Evolutionary conservation across 2,329 filamentous ascomycete species (phyloP), one percentile per base, ranked within the genome.

Genomic region (Ophiostoma populinum): DNA sequence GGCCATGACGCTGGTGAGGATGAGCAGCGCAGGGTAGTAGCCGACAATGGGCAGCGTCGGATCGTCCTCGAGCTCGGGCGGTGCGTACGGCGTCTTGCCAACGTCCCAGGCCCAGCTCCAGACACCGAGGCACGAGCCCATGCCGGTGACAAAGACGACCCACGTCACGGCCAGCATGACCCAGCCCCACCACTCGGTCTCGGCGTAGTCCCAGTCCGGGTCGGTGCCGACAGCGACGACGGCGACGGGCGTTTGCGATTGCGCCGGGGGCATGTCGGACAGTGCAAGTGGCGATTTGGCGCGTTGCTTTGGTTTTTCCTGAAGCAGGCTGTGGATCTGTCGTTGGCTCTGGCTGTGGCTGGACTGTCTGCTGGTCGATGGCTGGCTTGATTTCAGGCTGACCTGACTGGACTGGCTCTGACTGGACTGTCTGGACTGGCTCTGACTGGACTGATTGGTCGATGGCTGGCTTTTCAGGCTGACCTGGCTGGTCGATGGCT

Each of bases 21-120:
- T 90, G 44, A 95, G 80, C 49, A 98, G 60, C 9, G 86, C 83
- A 17, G 90, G 90, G 57, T 98, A 98, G 56, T 98, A 98, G 8
- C 92, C 90, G 9, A 92, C 81, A 49, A 98, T 93, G 3, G 90
- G 90, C 47, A 98, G 57, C 3, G 87, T 95, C 6, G 80, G 77
- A 55, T 98, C 90, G 55, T 95, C 85, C 54, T 94, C 86, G 28
- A 95, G 64, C 58, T 95, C 87, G 4, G 87, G 87, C 34, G 87
- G 87, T 36, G 87, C 87, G 55, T 93, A 93, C 0, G 87, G 87
- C 22, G 85, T 94, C 54, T 87, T 85, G 30, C 87, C 87, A 2
- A 95, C 87, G 59, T 95, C 87, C 90, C 90, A 98, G 3, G 90
- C 90, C 90, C 90, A 98, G 55, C 77, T 90, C 90, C 90, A 98